These are phyloP conservation scores for Pelagophyceae sp. DNA, from an alignment of 352 stramenopile species.

Conservation along the genomic window DNA sequence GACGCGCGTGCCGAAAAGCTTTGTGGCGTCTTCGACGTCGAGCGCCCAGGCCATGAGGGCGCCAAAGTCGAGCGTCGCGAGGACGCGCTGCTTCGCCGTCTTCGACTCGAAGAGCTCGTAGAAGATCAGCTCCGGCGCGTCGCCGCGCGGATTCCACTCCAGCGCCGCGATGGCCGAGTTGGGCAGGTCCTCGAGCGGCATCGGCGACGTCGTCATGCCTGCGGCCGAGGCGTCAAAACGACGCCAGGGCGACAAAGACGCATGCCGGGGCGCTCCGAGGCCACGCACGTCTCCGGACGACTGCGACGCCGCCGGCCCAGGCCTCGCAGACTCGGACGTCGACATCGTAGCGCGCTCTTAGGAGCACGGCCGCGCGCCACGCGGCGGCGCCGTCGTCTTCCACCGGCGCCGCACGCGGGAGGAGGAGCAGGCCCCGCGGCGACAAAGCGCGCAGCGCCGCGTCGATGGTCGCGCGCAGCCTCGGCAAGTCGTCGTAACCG, in stretches of 20 bases:
- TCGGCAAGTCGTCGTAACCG: neutral
- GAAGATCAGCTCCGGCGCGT: neutral
- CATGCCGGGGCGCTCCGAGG: too few relatives aligned
- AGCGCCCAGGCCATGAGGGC: neutral
- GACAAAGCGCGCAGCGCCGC: neutral
- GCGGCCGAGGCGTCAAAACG: too few relatives aligned
- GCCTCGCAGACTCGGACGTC: neutral
- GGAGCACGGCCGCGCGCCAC: neutral
- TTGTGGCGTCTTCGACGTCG: neutral
- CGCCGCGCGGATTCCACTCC: neutral
- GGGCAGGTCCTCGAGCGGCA: neutral
- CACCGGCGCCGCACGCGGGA: neutral
- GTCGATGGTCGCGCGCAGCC: neutral
- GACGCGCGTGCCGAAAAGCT: neutral
- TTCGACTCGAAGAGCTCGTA: neutral
- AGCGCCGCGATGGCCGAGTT: neutral
- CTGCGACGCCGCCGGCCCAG: neutral
- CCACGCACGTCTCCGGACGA: neutral
- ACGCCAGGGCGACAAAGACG: too few relatives aligned
- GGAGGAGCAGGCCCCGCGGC: neutral
- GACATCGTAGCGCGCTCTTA: neutral
- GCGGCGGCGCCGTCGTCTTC: neutral
- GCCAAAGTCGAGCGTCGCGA: neutral
- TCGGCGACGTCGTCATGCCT: neutral
- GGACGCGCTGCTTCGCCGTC: neutral